A percentile compares a stretch with the other conserved stretches of the same genome.
These are phyloP conservation scores for Aplosporella prunicola DNA, from an alignment of 2,329 filamentous ascomycete genomes.

Conservation along the genomic window DNA sequence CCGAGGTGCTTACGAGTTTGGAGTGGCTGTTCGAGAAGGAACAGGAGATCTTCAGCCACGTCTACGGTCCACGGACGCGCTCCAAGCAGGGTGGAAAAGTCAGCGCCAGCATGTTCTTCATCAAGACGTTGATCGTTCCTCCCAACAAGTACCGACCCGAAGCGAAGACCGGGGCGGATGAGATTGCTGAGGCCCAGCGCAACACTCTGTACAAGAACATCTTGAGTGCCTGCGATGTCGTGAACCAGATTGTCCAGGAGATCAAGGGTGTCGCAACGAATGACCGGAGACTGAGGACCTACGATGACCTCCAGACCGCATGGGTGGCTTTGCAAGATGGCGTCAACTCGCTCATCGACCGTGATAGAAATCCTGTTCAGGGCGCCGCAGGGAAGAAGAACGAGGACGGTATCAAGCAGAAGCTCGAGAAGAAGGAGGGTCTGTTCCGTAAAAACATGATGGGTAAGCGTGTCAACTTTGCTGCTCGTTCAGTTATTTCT, in stretches of 20 bases:
- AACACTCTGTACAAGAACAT: constrained; percentile 84
- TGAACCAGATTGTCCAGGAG: constrained; percentile 65
- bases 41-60: constrained; percentile 68
- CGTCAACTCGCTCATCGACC: constrained; percentile 89
- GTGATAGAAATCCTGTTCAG: constrained; percentile 72
- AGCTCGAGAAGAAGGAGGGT: constrained; percentile 96
- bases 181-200: constrained; percentile 79
- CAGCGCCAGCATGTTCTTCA: constrained; percentile 89
- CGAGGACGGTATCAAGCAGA: constrained; percentile 94
- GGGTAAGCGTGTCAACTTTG: constrained; percentile 99
- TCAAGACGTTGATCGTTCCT: constrained; percentile 76
- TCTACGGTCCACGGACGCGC: constrained; percentile 70
- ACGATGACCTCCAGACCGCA: constrained; percentile 68
- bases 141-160: constrained; percentile 89
- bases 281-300: constrained; percentile 46
- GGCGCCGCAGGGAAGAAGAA: constrained; percentile 68
- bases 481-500: constrained; percentile 93
- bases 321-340: constrained; percentile 79
- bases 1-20: constrained; percentile 73
- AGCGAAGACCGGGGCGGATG: constrained; percentile 66
- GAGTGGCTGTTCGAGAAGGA: constrained; percentile 78
- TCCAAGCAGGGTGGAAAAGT: constrained; percentile 46
- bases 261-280: constrained; percentile 41
- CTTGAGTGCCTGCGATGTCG: constrained; percentile 61
- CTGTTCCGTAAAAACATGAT: constrained; percentile 99